These are phyloP conservation scores for Laburnicola sp. DNA, from an alignment of 2,329 filamentous ascomycete genomes.

Conservation along the genomic window DNA sequence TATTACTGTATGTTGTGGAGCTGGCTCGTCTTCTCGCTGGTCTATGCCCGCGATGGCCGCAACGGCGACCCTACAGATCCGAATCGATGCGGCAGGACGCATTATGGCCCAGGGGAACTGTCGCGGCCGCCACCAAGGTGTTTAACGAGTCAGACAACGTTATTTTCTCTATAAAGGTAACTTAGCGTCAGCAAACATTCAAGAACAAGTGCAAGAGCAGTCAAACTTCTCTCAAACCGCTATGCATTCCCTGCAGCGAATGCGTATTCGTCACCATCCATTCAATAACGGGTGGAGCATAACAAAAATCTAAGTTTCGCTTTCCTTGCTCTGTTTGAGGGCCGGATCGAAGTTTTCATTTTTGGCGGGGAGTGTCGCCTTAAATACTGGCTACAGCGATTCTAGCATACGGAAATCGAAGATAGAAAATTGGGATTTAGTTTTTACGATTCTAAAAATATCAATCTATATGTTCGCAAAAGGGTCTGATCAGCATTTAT, in stretches of 20 bases:
- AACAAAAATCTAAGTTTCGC: not conserved
- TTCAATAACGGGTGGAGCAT: not conserved
- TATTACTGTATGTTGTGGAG: not conserved
- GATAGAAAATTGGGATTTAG: not conserved
- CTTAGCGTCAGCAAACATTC: not conserved
- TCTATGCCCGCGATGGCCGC: not conserved
- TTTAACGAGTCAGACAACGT: not conserved
- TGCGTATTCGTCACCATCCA: not conserved
- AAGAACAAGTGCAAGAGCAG: not conserved
- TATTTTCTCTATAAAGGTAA: not conserved
- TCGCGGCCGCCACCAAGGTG: too few species aligned
- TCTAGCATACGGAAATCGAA: not conserved
- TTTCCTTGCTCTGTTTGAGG: not conserved
- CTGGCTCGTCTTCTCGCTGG: not conserved
- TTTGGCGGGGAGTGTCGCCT: not conserved
- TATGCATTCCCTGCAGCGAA: not conserved
- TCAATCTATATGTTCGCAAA: not conserved
- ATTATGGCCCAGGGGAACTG: too few species aligned
- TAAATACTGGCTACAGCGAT: not conserved
- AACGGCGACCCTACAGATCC: too few species aligned
- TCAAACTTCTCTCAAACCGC: not conserved
- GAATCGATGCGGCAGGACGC: too few species aligned
- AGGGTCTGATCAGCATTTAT: not conserved
- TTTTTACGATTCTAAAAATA: not conserved
- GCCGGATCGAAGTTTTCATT: not conserved